phyloP scores from a whole-genome alignment of 805 yeast species.

The Barnettozyma sucrosica region DNA sequence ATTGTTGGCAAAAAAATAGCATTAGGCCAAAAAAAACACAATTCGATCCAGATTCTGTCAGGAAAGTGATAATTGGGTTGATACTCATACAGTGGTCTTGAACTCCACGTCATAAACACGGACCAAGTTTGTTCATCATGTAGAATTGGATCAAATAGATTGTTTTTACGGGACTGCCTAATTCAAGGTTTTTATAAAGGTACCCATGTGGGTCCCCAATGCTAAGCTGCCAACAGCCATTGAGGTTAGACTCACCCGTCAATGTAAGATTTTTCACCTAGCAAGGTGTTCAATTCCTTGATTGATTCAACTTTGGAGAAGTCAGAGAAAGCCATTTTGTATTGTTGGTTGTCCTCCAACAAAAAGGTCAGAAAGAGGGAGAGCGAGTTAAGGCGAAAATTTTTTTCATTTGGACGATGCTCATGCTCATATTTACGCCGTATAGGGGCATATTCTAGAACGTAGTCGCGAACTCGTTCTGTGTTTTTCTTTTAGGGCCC shows the following conservation, averaged over 20 bases:
- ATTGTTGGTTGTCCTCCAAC: background rate
- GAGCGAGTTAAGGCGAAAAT: conserved; percentile 3
- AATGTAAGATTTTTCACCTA: conserved; percentile 90
- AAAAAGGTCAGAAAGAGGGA: background rate
- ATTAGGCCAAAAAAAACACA: background rate
- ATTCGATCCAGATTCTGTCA: conserved; percentile 24
- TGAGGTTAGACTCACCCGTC: conserved; percentile 71
- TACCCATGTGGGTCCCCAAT: background rate
- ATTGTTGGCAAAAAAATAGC: background rate
- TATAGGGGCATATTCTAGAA: background rate
- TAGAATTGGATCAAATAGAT: background rate
- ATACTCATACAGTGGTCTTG: conserved; percentile 95
- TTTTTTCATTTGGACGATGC: conserved; percentile 2
- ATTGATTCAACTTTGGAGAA: conserved; percentile 74
- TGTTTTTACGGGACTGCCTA: background rate
- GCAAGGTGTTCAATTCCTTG: conserved; percentile 71
- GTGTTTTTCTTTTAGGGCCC: conserved; percentile 4
- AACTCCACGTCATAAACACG: conserved; percentile 95
- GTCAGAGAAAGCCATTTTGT: conserved; percentile 67
- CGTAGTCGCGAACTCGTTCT: conserved; percentile 3
- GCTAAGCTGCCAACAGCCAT: background rate
- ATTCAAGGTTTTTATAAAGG: background rate
- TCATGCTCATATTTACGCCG: background rate
- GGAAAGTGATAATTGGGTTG: conserved; percentile 43
- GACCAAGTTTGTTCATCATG: conserved; percentile 82